These are phyloP conservation scores for Calocybe cyanea DNA, from an alignment of 768 basidiomycete genomes.

Conservation along the genomic window DNA sequence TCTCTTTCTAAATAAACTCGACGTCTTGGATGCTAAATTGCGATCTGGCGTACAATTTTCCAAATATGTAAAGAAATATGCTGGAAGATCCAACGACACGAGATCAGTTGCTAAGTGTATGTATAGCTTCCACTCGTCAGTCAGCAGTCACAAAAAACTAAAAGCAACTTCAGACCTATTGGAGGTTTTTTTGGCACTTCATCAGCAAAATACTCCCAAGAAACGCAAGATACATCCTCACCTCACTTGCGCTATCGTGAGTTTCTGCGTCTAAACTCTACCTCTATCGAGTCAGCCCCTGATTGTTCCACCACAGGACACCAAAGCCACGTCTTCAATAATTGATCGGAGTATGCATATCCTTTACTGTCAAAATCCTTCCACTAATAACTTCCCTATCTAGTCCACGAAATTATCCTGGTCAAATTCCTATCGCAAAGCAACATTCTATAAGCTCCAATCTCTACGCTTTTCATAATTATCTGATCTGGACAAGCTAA, in stretches of 20 bases:
- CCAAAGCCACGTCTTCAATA: slow-evolving; percentile 41
- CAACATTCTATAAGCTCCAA: slow-evolving; percentile 26
- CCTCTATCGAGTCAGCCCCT: slow-evolving; percentile 5
- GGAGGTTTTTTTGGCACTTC: slow-evolving; percentile 46
- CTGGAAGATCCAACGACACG: slow-evolving; percentile 46
- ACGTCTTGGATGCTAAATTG: slow-evolving; percentile 55
- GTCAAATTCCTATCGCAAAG: slow-evolving; percentile 29
- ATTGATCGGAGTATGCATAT: slow-evolving; percentile 42
- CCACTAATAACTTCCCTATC: neutral
- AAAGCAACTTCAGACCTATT: slow-evolving; percentile 41
- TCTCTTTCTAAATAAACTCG: slow-evolving; percentile 60
- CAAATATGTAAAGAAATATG: slow-evolving; percentile 53
- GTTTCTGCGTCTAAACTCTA: slow-evolving; percentile 18
- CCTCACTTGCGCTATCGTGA: slow-evolving; percentile 55
- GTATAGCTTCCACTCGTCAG: slow-evolving; percentile 17
- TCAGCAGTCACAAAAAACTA: too few relatives aligned
- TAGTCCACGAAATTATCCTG: slow-evolving; percentile 34
- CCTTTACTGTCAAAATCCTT: neutral
- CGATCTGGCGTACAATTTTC: slow-evolving; percentile 47
- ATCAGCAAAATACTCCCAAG: slow-evolving; percentile 45
- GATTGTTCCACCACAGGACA: slow-evolving; percentile 31
- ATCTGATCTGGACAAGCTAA: too few relatives aligned
- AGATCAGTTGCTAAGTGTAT: slow-evolving; percentile 52
- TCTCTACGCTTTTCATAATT: neutral
- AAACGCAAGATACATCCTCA: slow-evolving; percentile 49